These are phyloP conservation scores for Talaromyces sp. DNA, from an alignment of 2,329 filamentous ascomycete genomes.

Conservation along the genomic window DNA sequence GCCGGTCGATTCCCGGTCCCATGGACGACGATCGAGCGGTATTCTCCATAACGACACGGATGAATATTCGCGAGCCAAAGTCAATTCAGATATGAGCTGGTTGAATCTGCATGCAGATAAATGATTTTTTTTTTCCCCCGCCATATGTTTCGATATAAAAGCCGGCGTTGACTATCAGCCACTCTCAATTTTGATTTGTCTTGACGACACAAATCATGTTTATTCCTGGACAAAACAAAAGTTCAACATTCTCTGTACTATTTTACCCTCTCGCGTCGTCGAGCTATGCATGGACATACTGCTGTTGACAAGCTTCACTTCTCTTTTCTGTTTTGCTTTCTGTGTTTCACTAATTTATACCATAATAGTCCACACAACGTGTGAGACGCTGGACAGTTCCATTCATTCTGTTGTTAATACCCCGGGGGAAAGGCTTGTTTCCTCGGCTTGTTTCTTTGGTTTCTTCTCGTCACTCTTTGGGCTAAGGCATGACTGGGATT, in stretches of 20 bases:
- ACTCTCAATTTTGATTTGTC: background rate
- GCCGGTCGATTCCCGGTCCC: slow-evolving; percentile 19
- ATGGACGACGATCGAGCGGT: slow-evolving; percentile 31
- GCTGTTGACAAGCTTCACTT: slow-evolving; percentile 1
- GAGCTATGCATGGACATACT: slow-evolving; percentile 8
- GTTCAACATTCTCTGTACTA: slow-evolving; percentile 1
- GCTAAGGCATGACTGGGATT: background rate
- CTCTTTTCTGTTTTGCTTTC: background rate
- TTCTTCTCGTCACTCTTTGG: background rate
- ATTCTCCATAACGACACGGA: slow-evolving; percentile 30
- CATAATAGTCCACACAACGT: slow-evolving; percentile 9
- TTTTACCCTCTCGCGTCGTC: background rate
- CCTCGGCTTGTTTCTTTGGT: background rate
- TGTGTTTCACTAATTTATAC: background rate
- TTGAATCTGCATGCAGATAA: slow-evolving; percentile 32
- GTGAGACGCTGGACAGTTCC: slow-evolving; percentile 4
- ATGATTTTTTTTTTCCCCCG: background rate
- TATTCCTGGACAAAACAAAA: background rate
- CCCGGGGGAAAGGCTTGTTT: background rate
- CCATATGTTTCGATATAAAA: background rate
- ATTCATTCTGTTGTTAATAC: background rate
- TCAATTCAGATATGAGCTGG: slow-evolving; percentile 46
- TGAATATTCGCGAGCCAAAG: slow-evolving; percentile 24
- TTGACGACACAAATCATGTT: slow-evolving; percentile 1
- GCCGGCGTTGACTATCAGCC: background rate